Base-by-base conservation (phyloP, 148 eudicot species). In the Heliamphora exappendiculata region DNA sequence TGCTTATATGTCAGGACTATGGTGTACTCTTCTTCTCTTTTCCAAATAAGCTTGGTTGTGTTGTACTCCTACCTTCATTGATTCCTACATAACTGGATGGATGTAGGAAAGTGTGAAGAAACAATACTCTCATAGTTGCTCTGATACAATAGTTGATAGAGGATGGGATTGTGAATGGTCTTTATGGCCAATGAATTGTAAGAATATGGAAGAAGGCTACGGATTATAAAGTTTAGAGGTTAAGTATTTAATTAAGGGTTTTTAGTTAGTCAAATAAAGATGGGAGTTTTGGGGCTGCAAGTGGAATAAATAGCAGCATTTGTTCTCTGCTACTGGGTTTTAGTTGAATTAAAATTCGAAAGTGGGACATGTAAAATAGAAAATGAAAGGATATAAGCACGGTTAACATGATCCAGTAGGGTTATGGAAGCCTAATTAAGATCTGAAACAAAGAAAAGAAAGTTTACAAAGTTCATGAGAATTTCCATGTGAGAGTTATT, bases 111-210 rank as follows among this genome's bases (percentile, higher is more conserved):
- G 31, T 24, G 9, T 4, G 51, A 42, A 24, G 72, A 28, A 66
- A 66, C 41, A 31, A n/a, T n/a, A 19, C 22, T 51, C 10, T 37
- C 47, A 0, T 37, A 36, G 70, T 39, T 5, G 41, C 29, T 37
- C 28, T 13, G 47, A 33, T 13, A 17, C 37, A 13, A 17, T 17
- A 63, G 67, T 63, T 33, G 67, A 42, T 39, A 42, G 19, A 39
- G 47, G 70, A 66, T 37, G 28, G 70, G 41, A 65, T 65, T 65
- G 45, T 65, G 70, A 44, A 65, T 41, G 17, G 44, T 36, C 26
- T 7, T 36, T 64, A 36, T 20, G 42, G 44, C 24, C 22, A 20
- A 64, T 34, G 1, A 6, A 16, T 19, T 2, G 1, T 64, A 62
- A 62, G 37, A 22, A 34, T 10, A 44, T 34, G 22, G 67, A 9